Base-by-base conservation (phyloP, 1,139 yeast species). In the Nadsonia commutata region DNA sequence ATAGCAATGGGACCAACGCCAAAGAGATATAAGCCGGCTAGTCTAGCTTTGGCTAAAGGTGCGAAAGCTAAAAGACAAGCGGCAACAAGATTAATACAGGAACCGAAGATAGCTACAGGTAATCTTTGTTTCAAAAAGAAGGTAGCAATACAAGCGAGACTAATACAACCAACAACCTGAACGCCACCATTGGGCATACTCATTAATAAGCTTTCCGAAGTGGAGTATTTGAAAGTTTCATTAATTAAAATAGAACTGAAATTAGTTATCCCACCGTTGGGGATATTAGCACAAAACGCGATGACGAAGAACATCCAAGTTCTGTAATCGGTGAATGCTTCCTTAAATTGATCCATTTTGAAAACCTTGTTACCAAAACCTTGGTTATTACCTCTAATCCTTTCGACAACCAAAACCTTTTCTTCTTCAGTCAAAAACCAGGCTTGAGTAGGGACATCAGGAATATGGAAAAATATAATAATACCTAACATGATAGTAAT, bases 361-460 rank as follows among this genome's bases (percentile, higher is more conserved):
- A 74, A 68, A 38, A 65, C 63, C 46, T 64, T 67, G 51, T 72
- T 72, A 42, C 80, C 80, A 47, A 75, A 72, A 16, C 81, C 80
- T 52, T 62, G 67, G 46, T 68, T 64, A 46, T 65, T 66, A 39
- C 56, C 46, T 48, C 67, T 56, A 62, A 76, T 75, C 50, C 74
- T 64, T 40, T 73, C 74, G 36, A 74, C 68, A 16, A 71, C 72
- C 58, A 72, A 62, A 46, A 68, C 55, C 56, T 68, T 71, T 46
- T 77, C 81, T 38, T 66, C 59, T 16, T 66, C 64, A 36, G 58
- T 58, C 41, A 76, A 58, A 53, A 70, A 74, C 71, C 76, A 71
- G 1, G 80, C 78, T 31, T 62, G 56, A n/a, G 72, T 60, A 23
- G 78, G 79, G 21, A 65, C 63, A 52, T 72, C 77, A 1, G 81